These are phyloP conservation scores for Podospora bellae-mahoneyi DNA, from an alignment of 495 filamentous ascomycete genomes.

Conservation along the genomic window DNA sequence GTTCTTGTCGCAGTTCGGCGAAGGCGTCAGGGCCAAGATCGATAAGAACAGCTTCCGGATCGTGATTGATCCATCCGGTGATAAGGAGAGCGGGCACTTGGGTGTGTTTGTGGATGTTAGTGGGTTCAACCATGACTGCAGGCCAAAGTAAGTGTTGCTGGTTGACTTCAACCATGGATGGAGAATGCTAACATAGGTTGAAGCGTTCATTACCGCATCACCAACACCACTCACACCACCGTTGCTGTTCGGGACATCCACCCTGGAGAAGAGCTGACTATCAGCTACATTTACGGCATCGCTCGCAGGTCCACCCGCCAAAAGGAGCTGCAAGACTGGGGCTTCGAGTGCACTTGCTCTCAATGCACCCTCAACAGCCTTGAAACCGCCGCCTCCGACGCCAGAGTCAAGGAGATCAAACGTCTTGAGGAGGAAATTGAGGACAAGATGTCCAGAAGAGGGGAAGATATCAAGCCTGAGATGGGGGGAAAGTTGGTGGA, in stretches of 20 bases:
- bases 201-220: slow-evolving; percentile 42
- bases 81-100: slow-evolving; percentile 28
- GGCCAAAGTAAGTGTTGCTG: slow-evolving; percentile 39
- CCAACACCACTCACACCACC: slow-evolving; percentile 39
- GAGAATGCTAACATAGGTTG: background rate
- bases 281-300: slow-evolving; percentile 40
- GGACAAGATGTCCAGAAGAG: slow-evolving; percentile 25
- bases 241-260: slow-evolving; percentile 41
- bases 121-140: slow-evolving; percentile 44
- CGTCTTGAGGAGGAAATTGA: slow-evolving; percentile 37
- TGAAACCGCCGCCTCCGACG: slow-evolving; percentile 33
- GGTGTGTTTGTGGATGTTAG: slow-evolving; percentile 38
- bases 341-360: slow-evolving; percentile 40
- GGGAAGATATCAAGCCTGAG: slow-evolving; percentile 27
- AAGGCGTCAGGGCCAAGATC: slow-evolving; percentile 32
- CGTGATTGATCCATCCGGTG: slow-evolving; percentile 28
- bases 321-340: slow-evolving; percentile 36
- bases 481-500: slow-evolving; percentile 33
- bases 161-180: background rate
- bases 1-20: slow-evolving; percentile 39
- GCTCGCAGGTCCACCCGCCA: slow-evolving; percentile 32
- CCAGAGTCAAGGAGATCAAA: slow-evolving; percentile 34
- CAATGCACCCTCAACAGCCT: slow-evolving; percentile 31
- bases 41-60: slow-evolving; percentile 42
- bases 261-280: slow-evolving; percentile 40